These are phyloP conservation scores for Magnolia changhungtana DNA, from an alignment of 164 flowering plant species.

Conservation along the genomic window DNA sequence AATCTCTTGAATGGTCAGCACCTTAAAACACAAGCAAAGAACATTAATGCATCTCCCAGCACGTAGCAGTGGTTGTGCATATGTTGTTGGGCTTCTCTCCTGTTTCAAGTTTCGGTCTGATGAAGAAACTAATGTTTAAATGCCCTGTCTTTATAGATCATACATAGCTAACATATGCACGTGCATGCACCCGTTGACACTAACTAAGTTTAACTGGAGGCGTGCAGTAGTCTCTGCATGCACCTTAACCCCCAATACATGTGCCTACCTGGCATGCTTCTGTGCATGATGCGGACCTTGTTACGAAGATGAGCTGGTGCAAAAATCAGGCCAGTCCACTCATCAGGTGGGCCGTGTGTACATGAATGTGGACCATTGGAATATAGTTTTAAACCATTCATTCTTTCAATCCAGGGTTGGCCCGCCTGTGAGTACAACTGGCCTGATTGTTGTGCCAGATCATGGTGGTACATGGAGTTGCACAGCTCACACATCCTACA, in stretches of 20 bases:
- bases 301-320: background rate
- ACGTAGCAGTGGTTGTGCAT: too few relatives aligned
- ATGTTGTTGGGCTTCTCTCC: background rate
- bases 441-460: background rate
- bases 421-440: background rate
- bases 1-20: too few relatives aligned
- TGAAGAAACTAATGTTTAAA: too few relatives aligned
- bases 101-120: background rate
- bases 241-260: background rate
- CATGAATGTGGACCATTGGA: background rate
- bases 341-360: background rate
- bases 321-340: background rate
- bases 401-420: too few relatives aligned
- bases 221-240: background rate
- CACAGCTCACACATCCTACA: too few relatives aligned
- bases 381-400: background rate
- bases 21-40: too few relatives aligned
- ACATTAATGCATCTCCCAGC: too few relatives aligned
- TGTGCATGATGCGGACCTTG: background rate
- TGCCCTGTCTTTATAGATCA: background rate
- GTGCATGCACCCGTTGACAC: background rate
- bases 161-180: background rate
- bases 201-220: background rate
- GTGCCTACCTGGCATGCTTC: background rate
- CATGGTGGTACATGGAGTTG: too few relatives aligned